Evolutionary conservation across 371 early-diverging fungal genomes (phyloP).

Genomic region (Mortierella sp.): DNA sequence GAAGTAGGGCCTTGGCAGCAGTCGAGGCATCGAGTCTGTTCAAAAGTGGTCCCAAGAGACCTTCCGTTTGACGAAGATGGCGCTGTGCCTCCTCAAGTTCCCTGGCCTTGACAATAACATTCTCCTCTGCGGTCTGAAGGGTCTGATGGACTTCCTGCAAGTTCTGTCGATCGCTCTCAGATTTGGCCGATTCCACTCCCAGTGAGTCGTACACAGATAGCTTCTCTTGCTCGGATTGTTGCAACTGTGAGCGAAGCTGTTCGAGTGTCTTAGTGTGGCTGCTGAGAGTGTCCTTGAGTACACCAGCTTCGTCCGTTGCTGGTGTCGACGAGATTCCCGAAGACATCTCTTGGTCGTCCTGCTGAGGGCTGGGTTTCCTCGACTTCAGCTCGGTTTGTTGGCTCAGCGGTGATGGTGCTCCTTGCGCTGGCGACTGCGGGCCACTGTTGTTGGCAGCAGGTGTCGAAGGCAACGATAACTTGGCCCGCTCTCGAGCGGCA

Average conservation of each 20-base stretch:
- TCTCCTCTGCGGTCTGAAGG: conserved; percentile 16
- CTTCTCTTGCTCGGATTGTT: conserved; percentile 21
- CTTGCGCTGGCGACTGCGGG: neutral
- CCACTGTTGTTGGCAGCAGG: neutral
- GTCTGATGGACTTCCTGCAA: conserved; percentile 1
- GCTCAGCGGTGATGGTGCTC: neutral
- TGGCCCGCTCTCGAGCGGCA: conserved; percentile 32
- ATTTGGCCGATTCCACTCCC: neutral
- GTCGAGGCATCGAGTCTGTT: neutral
- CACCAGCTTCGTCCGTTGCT: conserved; percentile 2
- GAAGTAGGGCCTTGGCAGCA: neutral
- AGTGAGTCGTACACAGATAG: neutral
- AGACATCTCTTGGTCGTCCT: neutral
- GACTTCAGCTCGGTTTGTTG: neutral
- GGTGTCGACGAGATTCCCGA: neutral
- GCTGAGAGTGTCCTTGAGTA: conserved; percentile 13
- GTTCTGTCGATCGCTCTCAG: neutral
- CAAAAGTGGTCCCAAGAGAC: neutral
- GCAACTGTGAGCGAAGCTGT: conserved; percentile 25
- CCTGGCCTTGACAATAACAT: conserved; percentile 19
- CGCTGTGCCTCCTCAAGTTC: conserved; percentile 40
- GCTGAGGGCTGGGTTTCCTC: conserved; percentile 10
- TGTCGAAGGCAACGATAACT: conserved; percentile 20
- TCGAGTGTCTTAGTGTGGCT: conserved; percentile 24
- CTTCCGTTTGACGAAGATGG: conserved; percentile 16